Base-by-base conservation (phyloP, 495 filamentous ascomycete genomes). In the Penicillium salamii region DNA sequence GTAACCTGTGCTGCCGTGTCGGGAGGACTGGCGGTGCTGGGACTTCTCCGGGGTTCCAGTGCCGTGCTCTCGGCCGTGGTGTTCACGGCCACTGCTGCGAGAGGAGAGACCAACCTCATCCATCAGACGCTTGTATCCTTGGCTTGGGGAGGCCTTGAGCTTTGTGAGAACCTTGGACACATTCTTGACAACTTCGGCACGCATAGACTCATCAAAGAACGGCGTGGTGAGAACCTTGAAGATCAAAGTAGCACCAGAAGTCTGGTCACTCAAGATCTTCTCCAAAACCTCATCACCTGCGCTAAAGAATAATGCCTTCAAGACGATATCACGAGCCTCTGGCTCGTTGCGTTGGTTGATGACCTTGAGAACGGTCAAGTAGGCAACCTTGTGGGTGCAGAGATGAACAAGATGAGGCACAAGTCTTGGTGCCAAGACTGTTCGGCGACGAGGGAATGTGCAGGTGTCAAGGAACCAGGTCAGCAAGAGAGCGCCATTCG, bases 401-500 rank as follows among this genome's bases (percentile, higher is more conserved):
- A 98, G 81, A 63, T 96, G 91, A 24, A 96, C 92, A n/a, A 98
- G 75, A 57, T 97, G 90, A 42, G 93, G 92, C 37, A 98, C 89
- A 23, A 98, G 85, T 59, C 90, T 80, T 26, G 93, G 93, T 23
- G 93, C 91, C 20, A 98, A 82, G 17, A 97, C 92, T 13, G 88
- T 93, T 46, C 95, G 88, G 48, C 93, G 86, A 52, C 85, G 83
- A 46, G 91, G 89, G 76, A 97, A 96, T 23, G 86, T 97, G 78
- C 93, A 98, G 3, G 95, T 98, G 65, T 98, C 93, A 42, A 98
- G 77, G 80, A 97, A 95, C 93, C 93, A 98, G 21, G 93, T 98
- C 41, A 98, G 77, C 29, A 98, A 72, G 40, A 98, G 75, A 34
- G 93, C 93, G 11, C 93, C 93, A 58, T 98, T 98, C 24, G 91